Evolutionary conservation across 2,329 filamentous ascomycete species (phyloP).

Genomic region (Colletotrichum theobromicola): DNA sequence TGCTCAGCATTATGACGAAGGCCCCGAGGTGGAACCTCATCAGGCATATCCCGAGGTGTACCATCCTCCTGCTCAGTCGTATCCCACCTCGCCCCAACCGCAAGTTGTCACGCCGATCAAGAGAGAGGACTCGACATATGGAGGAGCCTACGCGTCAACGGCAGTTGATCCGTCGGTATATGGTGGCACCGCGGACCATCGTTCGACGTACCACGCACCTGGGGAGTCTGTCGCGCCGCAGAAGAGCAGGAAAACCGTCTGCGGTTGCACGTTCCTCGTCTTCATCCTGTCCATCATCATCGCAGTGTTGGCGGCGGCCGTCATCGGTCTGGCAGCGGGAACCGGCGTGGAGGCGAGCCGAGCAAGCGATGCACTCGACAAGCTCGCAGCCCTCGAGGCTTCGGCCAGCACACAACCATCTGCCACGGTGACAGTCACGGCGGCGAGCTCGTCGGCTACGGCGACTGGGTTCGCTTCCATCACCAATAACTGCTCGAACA

Average conservation of each 20-base stretch:
- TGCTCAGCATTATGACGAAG: conserved; percentile 16
- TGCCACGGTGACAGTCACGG: conserved; percentile 20
- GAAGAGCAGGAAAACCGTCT: conserved; percentile 10
- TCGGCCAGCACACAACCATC: conserved; percentile 20
- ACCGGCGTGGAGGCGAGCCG: conserved; percentile 46
- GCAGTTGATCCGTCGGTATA: conserved; percentile 9
- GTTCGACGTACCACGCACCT: background rate
- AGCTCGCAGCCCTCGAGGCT: conserved; percentile 33
- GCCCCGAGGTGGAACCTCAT: conserved; percentile 17
- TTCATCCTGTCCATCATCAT: conserved; percentile 46
- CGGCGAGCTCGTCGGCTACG: conserved; percentile 25
- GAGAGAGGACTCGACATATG: conserved; percentile 8
- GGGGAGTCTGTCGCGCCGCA: background rate
- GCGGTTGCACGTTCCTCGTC: conserved; percentile 38
- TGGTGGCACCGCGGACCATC: background rate
- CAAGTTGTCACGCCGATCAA: conserved; percentile 5
- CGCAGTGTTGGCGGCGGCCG: conserved; percentile 41
- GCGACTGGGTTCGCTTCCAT: conserved; percentile 33
- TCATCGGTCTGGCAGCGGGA: conserved; percentile 49
- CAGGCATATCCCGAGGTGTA: conserved; percentile 16
- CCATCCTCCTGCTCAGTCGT: background rate
- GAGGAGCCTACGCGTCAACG: background rate
- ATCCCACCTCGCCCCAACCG: conserved; percentile 3
- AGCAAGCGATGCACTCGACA: conserved; percentile 39
- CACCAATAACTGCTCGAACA: conserved; percentile 44